Evolutionary conservation across 441 rosid genomes (phyloP), one percentile per base, ranked within the genome.

Genomic region (Populus trichocarpa): DNA sequence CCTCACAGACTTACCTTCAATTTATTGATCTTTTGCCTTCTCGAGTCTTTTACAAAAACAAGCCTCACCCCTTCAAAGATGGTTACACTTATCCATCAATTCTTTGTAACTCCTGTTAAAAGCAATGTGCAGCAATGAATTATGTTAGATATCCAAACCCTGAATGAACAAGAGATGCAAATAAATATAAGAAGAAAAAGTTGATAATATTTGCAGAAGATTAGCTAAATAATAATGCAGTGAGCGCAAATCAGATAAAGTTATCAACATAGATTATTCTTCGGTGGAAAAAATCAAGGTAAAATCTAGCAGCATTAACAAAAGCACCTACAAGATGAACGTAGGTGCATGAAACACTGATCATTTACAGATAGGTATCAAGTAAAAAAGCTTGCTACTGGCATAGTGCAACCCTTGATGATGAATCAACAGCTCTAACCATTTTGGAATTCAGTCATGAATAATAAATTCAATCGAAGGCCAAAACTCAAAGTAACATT

Each of bases 61-160:
- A 73, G 97, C 90, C 85, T 93, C 97, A 2, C 90, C 96, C 87
- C 94, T 88, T 46, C 97, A 95, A 59, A 92, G 90, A 81, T 88
- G 84, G 84, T 89, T 92, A 86, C 98, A 93, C 87, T 93, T 93
- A n/a, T 89, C 91, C 89, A 93, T 81, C 88, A 95, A 80, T 70
- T 95, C 97, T 81, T 91, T 92, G 72, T 93, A 95, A 81, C 87
- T 92, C 94, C 98, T 95, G 73, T 53, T 61, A 40, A 42, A 72
- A 20, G 71, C 67, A 66, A 74, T 23, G 32, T 10, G 63, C 71
- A 75, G 2, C 33, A 11, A 8, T 46, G 73, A 80, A 83, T 28
- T 65, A 40, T 63, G 50, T 20, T 40, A 32, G 50, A 36, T 18
- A 33, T 32, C 77, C 77, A 70, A 61, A 67, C 7, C 28, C 13